phyloP scores from a whole-genome alignment of 2,329 filamentous ascomycete genomes.

The Hypoxylon sp. region DNA sequence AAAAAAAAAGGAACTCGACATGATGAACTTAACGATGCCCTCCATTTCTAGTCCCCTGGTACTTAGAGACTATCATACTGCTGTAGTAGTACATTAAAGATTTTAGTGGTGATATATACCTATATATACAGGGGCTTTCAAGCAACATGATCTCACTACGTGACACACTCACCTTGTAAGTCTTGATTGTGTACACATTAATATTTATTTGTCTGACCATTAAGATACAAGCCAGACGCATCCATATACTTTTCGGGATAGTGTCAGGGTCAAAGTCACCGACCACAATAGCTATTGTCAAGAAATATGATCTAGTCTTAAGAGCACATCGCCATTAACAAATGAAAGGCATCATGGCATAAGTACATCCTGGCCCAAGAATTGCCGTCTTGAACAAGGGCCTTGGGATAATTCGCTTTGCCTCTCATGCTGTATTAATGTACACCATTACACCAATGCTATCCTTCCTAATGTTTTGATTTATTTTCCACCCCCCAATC shows the following conservation, averaged over 20 bases:
- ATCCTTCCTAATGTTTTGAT: constrained; percentile 38
- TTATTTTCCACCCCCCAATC: constrained; percentile 30
- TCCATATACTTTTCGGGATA: too few species aligned
- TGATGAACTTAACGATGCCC: neutral
- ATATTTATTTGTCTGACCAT: neutral
- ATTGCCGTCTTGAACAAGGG: constrained; percentile 2
- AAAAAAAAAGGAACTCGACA: constrained; percentile 1
- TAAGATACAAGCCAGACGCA: neutral
- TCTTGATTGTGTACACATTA: too few species aligned
- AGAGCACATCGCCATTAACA: constrained; percentile 18
- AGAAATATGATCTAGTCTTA: neutral
- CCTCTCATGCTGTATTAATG: constrained; percentile 54
- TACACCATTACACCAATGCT: constrained; percentile 56
- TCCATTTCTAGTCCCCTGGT: neutral
- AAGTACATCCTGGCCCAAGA: constrained; percentile 11
- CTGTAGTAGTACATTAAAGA: neutral
- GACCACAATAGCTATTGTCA: neutral
- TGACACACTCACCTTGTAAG: neutral
- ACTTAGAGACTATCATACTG: neutral
- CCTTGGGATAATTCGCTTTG: constrained; percentile 39
- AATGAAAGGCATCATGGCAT: constrained; percentile 19
- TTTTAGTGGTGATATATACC: neutral
- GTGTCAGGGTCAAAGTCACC: neutral
- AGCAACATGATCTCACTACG: neutral
- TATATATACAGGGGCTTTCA: neutral